Evolutionary conservation across 2,329 filamentous ascomycete species (phyloP), one percentile per base, ranked within the genome.

Genomic region (Fusarium abutilonis): DNA sequence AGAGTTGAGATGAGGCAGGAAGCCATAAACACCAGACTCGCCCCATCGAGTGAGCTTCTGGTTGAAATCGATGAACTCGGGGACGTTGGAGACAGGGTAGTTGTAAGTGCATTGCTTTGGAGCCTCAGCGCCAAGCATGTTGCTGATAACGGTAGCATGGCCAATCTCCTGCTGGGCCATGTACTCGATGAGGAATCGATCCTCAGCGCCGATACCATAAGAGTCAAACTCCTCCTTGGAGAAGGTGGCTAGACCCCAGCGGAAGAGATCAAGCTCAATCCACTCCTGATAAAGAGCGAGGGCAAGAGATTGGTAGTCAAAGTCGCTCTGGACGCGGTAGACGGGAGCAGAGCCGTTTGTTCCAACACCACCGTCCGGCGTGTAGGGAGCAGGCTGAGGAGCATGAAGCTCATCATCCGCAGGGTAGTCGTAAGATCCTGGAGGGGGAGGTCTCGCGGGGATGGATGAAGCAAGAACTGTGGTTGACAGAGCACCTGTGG

Each of bases 21-120:
- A 95, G 1, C 91, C 91, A 77, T 91, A 93, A 2, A 93, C 90
- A 42, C 91, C 89, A 10, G 88, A 84, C 74, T 95, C 91, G 44
- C 91, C 91, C 75, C 85, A 92, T 31, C 90, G 88, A 1, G 92
- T 95, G n/a, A 95, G 77, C 76, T 93, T 93, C 77, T 94, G 90
- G 75, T 86, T 88, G 78, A 95, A 95, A 78, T 95, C 91, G 69
- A 95, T 80, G 71, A 86, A 94, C 75, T 95, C 91, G 50, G 82
- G 84, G 1, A 94, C 87, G 29, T 86, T 93, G 52, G 79, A 85
- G 72, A 86, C 91, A 1, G 91, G 91, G 72, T 95, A 95, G 78
- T 92, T 87, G 80, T 96, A 96, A 0, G 83, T 88, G 79, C 91
- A 95, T 73, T 92, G 89, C 49, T 82, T 81, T 1, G 91, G 90